Percentiles rank a stretch among this genome's conserved stretches.
These are phyloP conservation scores for Scortechinia acanthostroma DNA, from an alignment of 2,329 filamentous ascomycete genomes.

Conservation along the genomic window DNA sequence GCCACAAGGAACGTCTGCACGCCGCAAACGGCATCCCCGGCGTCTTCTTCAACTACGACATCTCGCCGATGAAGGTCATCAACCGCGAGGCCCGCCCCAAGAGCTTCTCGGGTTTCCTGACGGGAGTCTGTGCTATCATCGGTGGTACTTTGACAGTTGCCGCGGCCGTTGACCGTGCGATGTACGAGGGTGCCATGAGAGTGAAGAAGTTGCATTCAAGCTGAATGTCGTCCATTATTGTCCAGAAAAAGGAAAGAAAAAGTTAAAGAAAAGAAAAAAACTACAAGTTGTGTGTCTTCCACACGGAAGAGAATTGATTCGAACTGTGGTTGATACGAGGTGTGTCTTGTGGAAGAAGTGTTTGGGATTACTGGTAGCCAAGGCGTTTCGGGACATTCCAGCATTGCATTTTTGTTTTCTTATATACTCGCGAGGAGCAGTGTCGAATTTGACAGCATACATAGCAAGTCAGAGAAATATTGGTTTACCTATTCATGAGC, in stretches of 20 bases:
- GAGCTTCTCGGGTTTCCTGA: conserved; percentile 84
- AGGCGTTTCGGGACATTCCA: no score
- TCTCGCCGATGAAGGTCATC: conserved; percentile 98
- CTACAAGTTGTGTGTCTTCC: no score
- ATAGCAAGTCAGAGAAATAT: no score
- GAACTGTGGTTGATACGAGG: no score
- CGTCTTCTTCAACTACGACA: conserved; percentile 98
- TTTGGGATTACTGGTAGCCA: no score
- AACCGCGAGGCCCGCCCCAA: conserved; percentile 88
- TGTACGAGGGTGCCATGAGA: conserved; percentile 80
- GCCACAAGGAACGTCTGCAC: conserved; percentile 86
- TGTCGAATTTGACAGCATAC: no score
- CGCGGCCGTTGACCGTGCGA: conserved; percentile 79
- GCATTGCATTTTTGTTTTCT: no score
- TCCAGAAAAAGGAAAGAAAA: background rate
- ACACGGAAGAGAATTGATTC: no score
- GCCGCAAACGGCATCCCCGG: conserved; percentile 87
- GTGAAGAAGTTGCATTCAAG: conserved; percentile 76
- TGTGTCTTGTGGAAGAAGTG: no score
- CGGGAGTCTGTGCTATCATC: conserved; percentile 87
- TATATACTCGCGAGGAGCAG: no score
- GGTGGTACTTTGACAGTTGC: conserved; percentile 93
- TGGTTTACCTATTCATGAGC: no score
- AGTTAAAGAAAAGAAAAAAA: background rate
- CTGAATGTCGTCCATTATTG: background rate